Conservation (phyloP, 2,329 filamentous ascomycete species). For the Colletotrichum salicis region DNA sequence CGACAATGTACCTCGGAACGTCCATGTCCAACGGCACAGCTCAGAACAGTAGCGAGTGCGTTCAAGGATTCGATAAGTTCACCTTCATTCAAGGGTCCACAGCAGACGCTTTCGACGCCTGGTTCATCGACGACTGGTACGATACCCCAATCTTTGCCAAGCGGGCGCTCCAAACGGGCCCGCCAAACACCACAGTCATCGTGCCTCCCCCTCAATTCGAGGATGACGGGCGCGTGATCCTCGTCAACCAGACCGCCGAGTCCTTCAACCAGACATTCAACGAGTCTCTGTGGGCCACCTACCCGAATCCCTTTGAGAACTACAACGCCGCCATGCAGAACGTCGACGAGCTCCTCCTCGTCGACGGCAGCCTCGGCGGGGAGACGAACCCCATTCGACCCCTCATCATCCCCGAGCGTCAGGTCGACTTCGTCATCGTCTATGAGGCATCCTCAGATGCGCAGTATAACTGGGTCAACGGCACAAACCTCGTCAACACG, state of each 20-base stretch:
- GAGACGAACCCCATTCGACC: constrained; percentile 44
- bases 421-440: constrained; percentile 44
- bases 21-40: constrained; percentile 40
- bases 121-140: constrained; percentile 42
- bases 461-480: constrained; percentile 41
- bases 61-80: constrained; percentile 45
- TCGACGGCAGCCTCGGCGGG: constrained; percentile 45
- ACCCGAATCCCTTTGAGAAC: constrained; percentile 46
- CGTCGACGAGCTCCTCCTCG: constrained; percentile 41
- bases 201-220: constrained; percentile 26
- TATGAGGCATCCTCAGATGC: constrained; percentile 45
- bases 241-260: constrained; percentile 39
- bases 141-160: constrained; percentile 40
- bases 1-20: constrained; percentile 43
- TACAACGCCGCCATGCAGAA: constrained; percentile 42
- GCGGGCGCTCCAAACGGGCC: constrained; percentile 31
- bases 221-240: constrained; percentile 37
- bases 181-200: constrained; percentile 32
- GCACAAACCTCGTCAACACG: constrained; percentile 40
- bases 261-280: constrained; percentile 43
- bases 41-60: constrained; percentile 42
- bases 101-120: constrained; percentile 41
- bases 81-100: constrained; percentile 46
- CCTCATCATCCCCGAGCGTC: constrained; percentile 42
- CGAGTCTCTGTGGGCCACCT: constrained; percentile 43